Percentiles rank a stretch among this genome's conserved stretches.
Evolutionary conservation across 305 asterid species (phyloP).

Genomic region (Solanum hybrid): DNA sequence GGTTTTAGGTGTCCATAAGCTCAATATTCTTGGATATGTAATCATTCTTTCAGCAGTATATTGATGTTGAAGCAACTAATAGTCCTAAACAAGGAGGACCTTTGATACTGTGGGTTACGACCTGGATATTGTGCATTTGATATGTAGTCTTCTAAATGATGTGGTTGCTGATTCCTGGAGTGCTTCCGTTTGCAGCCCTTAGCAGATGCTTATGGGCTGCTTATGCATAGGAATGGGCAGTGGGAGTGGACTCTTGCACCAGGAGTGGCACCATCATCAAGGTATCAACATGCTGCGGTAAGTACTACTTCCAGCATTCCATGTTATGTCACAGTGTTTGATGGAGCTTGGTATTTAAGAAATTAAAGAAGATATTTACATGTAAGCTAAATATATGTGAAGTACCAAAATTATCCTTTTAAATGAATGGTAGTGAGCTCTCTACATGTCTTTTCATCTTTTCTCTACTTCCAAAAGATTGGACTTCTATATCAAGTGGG

Average conservation of each 20-base stretch:
- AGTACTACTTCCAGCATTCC: slow-evolving; percentile 19
- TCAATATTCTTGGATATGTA: not conserved
- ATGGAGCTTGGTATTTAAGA: not conserved
- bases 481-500: not conserved
- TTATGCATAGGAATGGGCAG: slow-evolving; percentile 94
- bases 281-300: slow-evolving; percentile 99
- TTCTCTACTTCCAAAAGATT: not conserved
- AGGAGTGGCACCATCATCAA: slow-evolving; percentile 92
- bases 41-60: not conserved
- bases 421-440: not conserved
- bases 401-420: not conserved
- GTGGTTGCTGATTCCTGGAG: slow-evolving; percentile 3
- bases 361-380: not conserved
- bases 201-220: slow-evolving; percentile 97
- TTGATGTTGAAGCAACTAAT: not conserved
- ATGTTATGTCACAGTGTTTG: not conserved
- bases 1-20: not conserved
- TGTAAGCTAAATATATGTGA: not conserved
- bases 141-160: not conserved
- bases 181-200: slow-evolving; percentile 58
- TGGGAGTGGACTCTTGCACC: slow-evolving; percentile 99
- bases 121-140: not conserved
- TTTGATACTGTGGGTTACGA: not conserved
- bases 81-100: not conserved
- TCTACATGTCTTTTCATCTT: not conserved